These are phyloP conservation scores for Ophiostoma australiae DNA, from an alignment of 2,329 filamentous ascomycete genomes.

Conservation along the genomic window DNA sequence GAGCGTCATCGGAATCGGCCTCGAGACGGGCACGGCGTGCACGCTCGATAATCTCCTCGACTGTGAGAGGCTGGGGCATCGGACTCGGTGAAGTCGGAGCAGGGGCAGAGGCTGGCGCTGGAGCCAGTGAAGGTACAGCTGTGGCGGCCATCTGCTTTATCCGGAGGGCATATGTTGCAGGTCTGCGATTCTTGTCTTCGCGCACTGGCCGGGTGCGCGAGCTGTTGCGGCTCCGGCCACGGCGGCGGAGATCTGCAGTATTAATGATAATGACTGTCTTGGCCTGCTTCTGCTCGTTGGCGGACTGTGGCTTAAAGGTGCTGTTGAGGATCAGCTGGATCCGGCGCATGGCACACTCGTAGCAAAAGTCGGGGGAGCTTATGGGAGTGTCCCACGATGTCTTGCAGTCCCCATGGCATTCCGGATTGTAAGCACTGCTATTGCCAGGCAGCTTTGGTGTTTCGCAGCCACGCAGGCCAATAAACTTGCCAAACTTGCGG, in stretches of 20 bases:
- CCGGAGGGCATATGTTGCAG: not conserved
- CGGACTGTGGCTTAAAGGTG: not conserved
- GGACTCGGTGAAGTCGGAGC: not conserved
- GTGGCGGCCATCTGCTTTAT: not conserved
- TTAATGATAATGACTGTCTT: not conserved
- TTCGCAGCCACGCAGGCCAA: slow-evolving; percentile 59
- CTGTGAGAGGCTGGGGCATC: slow-evolving; percentile 33
- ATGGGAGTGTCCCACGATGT: not conserved
- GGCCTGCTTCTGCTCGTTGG: not conserved
- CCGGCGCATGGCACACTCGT: slow-evolving; percentile 2
- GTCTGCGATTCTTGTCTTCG: not conserved
- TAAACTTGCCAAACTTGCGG: slow-evolving; percentile 66
- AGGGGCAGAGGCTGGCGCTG: not conserved
- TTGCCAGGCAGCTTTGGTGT: slow-evolving; percentile 30
- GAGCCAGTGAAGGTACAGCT: not conserved
- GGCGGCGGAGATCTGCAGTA: not conserved
- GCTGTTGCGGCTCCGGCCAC: not conserved
- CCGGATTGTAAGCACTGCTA: not conserved
- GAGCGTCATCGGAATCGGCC: slow-evolving; percentile 43
- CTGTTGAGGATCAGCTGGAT: slow-evolving; percentile 2
- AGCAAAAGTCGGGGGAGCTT: not conserved
- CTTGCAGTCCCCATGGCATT: slow-evolving; percentile 2
- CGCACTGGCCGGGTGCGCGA: not conserved
- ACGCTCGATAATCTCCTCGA: slow-evolving; percentile 47
- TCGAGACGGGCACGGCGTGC: slow-evolving; percentile 38